Conservation (phyloP, 164 flowering plant genomes). For the Santalum album region DNA sequence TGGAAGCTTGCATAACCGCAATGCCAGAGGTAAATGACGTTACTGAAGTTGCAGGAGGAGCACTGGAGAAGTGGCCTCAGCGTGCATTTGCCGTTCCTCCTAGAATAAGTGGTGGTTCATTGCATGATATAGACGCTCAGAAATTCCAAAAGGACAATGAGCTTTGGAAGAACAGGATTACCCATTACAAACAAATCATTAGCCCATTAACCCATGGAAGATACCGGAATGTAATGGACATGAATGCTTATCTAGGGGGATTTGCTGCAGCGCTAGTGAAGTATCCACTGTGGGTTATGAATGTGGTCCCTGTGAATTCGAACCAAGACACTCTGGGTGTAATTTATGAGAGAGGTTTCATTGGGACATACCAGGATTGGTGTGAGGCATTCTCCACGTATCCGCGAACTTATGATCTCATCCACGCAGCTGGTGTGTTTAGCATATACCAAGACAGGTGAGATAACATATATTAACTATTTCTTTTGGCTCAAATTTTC, state of each 20-base stretch:
- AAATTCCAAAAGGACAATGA: conserved; percentile 59
- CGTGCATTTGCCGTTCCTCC: conserved; percentile 82
- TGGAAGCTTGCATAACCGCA: conserved; percentile 93
- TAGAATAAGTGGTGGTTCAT: conserved; percentile 60
- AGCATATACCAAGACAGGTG: conserved; percentile 91
- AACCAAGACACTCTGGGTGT: conserved; percentile 72
- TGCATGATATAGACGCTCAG: conserved; percentile 53
- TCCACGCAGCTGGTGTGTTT: conserved; percentile 71
- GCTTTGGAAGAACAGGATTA: conserved; percentile 66
- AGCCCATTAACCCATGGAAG: conserved; percentile 40
- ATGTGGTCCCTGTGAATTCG: conserved; percentile 71
- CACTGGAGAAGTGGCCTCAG: conserved; percentile 79
- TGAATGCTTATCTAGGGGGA: conserved; percentile 91
- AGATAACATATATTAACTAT: neutral
- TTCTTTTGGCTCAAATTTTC: no score
- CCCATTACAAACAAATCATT: conserved; percentile 49
- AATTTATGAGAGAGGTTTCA: conserved; percentile 80
- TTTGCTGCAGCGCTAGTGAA: conserved; percentile 77
- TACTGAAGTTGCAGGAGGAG: conserved; percentile 81
- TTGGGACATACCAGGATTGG: conserved; percentile 94
- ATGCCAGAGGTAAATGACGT: conserved; percentile 65
- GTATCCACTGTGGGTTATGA: conserved; percentile 96
- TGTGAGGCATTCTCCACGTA: conserved; percentile 98
- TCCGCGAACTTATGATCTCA: conserved; percentile 94
- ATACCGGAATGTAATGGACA: conserved; percentile 86